Evolutionary conservation across 2,329 filamentous ascomycete species (phyloP).

Genomic region (Gnomoniopsis smithogilvyi): DNA sequence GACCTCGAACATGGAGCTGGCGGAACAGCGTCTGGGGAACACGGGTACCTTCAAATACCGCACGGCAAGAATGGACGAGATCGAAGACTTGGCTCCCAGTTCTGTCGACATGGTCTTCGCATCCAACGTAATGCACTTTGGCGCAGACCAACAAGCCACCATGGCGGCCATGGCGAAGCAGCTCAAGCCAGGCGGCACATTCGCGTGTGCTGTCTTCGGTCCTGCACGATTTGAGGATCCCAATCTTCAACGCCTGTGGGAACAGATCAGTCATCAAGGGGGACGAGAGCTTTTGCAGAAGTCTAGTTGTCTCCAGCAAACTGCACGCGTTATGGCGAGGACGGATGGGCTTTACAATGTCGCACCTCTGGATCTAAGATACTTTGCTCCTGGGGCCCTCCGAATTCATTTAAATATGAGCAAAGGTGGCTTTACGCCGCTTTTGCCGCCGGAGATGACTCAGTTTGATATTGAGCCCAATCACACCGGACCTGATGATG

Average conservation of each 20-base stretch:
- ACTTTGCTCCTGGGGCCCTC: neutral
- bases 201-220: slow-evolving; percentile 18
- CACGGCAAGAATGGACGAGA: slow-evolving; percentile 19
- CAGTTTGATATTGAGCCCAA: neutral
- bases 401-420: slow-evolving; percentile 2
- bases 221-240: slow-evolving; percentile 7
- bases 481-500: neutral
- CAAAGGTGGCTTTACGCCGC: neutral
- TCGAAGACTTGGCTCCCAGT: slow-evolving; percentile 15
- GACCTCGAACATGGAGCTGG: slow-evolving; percentile 19
- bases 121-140: slow-evolving; percentile 19
- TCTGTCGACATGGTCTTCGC: slow-evolving; percentile 19
- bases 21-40: slow-evolving; percentile 14
- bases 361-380: neutral
- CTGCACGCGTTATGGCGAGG: neutral
- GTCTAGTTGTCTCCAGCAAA: neutral
- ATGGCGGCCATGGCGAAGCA: slow-evolving; percentile 20
- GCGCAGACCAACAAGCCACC: slow-evolving; percentile 14
- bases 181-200: slow-evolving; percentile 18
- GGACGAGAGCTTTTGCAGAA: neutral
- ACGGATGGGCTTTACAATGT: slow-evolving; percentile 1
- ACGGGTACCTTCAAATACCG: slow-evolving; percentile 18
- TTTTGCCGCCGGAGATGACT: neutral
- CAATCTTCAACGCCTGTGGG: slow-evolving; percentile 9
- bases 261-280: neutral